Evolutionary conservation across 768 basidiomycete species (phyloP).

Genomic region (Mycena amicta): DNA sequence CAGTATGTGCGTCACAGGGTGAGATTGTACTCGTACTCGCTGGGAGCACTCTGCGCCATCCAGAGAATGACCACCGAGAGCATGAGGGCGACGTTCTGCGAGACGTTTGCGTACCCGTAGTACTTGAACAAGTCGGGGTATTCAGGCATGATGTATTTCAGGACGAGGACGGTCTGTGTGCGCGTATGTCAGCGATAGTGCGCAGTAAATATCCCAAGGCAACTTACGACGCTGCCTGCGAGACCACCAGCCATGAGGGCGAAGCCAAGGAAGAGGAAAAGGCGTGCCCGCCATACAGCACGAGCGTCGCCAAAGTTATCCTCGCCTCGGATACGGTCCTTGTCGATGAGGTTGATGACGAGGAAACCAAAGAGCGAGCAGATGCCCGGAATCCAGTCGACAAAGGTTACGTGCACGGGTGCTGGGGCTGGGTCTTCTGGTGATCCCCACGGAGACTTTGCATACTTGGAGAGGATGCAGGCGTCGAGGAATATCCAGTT

Average conservation of each 20-base stretch:
- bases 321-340: slow-evolving; percentile 81
- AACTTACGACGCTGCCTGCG: slow-evolving; percentile 92
- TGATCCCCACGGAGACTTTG: slow-evolving; percentile 70
- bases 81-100: slow-evolving; percentile 87
- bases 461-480: slow-evolving; percentile 85
- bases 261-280: slow-evolving; percentile 93
- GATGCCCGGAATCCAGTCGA: slow-evolving; percentile 98
- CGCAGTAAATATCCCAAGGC: no score
- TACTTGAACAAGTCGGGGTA: slow-evolving; percentile 80
- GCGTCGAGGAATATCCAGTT: slow-evolving; percentile 97
- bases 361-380: slow-evolving; percentile 91
- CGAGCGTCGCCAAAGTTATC: slow-evolving; percentile 80
- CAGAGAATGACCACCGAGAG: slow-evolving; percentile 86
- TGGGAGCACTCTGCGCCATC: slow-evolving; percentile 83
- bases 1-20: slow-evolving; percentile 47
- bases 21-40: slow-evolving; percentile 93
- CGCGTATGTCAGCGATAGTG: not conserved
- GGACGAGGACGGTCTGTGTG: slow-evolving; percentile 76
- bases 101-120: slow-evolving; percentile 95
- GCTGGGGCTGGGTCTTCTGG: slow-evolving; percentile 56
- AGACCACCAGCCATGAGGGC: slow-evolving; percentile 97
- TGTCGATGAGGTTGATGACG: slow-evolving; percentile 93
- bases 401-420: slow-evolving; percentile 79
- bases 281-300: slow-evolving; percentile 88
- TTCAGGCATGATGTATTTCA: slow-evolving; percentile 83